Base-by-base conservation (phyloP, 169 alveolate species). In the Plasmodium gallinaceum region DNA sequence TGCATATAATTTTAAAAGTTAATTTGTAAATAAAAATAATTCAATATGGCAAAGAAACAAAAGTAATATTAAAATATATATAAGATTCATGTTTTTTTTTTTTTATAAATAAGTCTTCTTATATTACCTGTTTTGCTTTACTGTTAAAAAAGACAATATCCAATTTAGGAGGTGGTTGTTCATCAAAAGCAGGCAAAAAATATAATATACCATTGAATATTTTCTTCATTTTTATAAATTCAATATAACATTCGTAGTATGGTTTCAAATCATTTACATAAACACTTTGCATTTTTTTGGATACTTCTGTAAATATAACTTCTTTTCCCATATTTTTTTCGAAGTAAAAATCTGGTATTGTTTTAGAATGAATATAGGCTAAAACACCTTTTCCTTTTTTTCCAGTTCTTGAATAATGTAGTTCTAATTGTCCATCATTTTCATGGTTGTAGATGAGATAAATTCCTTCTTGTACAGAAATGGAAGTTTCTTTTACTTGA, bases 151-250 rank as follows among this genome's bases (percentile, higher is more conserved):
- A 73, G 7, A 91, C 54, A 26, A 94, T 48, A 43, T 52, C 85
- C 20, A 85, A 70, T 69, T 64, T 90, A 0, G 96, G 95, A 2
- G 96, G 96, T 5, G 96, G 96, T 10, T 93, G 88, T 26, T 91
- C 83, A 5, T 65, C 88, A 37, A 92, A 92, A n/a, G 94, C 94
- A 39, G 90, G 91, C 43, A 94, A 60, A n/a, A 94, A 80, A 61
- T 94, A 94, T 37, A 92, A 43, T n/a, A 54, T 58, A 10, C 95
- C 95, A 43, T 91, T 80, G 88, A 51, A 64, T 37, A 92, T 68
- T 39, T 39, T 75, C 51, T 91, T 71, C 26, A 92, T 54, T 43
- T 92, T 92, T 65, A 94, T 64, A 46, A 92, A 94, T 65, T 92
- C 75, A 20, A 65, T 65, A 76, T 92, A 91, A 32, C 93, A 92